These are phyloP conservation scores for Rhamnella rubrinervis DNA, from an alignment of 331 rosid genomes.

Conservation along the genomic window DNA sequence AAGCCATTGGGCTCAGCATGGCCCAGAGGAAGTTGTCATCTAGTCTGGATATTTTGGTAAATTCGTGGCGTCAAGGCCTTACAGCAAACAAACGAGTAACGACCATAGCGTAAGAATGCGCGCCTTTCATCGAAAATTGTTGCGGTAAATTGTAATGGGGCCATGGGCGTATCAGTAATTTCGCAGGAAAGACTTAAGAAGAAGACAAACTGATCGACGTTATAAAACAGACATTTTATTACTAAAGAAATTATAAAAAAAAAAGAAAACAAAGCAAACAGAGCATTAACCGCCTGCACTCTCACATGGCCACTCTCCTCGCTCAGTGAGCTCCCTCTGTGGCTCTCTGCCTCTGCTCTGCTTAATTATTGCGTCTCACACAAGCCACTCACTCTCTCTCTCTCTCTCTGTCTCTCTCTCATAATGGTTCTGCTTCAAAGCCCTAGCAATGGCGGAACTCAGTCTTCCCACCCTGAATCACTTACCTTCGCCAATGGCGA, in stretches of 20 bases:
- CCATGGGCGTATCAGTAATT: neutral
- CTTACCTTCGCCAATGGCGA: neutral
- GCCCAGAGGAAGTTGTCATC: too few species aligned
- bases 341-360: too few species aligned
- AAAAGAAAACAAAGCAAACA: too few species aligned
- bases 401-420: neutral
- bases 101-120: too few species aligned
- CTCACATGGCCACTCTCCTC: slow-evolving; percentile 3
- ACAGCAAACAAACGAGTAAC: too few species aligned
- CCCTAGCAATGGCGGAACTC: slow-evolving; percentile 11
- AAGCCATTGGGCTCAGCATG: too few species aligned
- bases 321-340: neutral
- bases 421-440: slow-evolving; percentile 6
- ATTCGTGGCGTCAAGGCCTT: too few species aligned
- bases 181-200: neutral
- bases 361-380: slow-evolving; percentile 3
- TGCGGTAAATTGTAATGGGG: too few species aligned
- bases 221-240: neutral
- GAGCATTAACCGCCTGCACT: neutral
- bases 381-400: slow-evolving; percentile 3
- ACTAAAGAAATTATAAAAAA: too few species aligned
- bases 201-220: neutral
- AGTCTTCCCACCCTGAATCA: neutral
- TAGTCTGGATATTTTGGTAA: too few species aligned
- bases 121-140: too few species aligned